Percentiles rank a stretch among this genome's conserved stretches.
phyloP scores from a whole-genome alignment of 2,329 filamentous ascomycete species.

The Neoascochyta sp. region DNA sequence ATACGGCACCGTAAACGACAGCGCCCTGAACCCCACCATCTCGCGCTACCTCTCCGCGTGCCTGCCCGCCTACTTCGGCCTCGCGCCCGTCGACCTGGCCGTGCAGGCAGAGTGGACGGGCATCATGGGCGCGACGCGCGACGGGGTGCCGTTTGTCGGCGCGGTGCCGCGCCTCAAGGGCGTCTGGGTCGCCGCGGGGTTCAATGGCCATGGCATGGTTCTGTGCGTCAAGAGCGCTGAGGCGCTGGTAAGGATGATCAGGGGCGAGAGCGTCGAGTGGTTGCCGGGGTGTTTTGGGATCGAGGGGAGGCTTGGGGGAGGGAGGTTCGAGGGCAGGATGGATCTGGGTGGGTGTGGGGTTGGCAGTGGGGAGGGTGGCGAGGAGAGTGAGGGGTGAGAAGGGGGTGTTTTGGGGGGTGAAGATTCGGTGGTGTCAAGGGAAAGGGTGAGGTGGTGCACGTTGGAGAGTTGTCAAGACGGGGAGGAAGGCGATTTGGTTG shows the following conservation, averaged over 20 bases:
- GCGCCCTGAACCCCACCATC: slow-evolving; percentile 48
- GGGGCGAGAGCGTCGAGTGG: too few relatives aligned
- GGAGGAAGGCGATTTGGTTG: too few relatives aligned
- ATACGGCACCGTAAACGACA: slow-evolving; percentile 58
- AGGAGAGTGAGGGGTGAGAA: too few relatives aligned
- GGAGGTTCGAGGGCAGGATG: too few relatives aligned
- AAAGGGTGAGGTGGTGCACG: too few relatives aligned
- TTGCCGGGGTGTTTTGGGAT: too few relatives aligned
- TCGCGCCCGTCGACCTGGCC: slow-evolving; percentile 13
- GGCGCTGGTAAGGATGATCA: slow-evolving; percentile 57
- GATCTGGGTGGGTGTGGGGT: too few relatives aligned
- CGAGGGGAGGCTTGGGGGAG: too few relatives aligned
- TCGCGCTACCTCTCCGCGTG: slow-evolving; percentile 46
- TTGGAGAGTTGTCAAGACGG: too few relatives aligned
- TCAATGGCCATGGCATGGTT: slow-evolving; percentile 66
- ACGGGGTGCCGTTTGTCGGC: slow-evolving; percentile 50
- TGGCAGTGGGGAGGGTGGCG: too few relatives aligned
- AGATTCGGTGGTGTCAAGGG: too few relatives aligned
- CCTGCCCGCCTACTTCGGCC: slow-evolving; percentile 49
- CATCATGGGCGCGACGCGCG: slow-evolving; percentile 52
- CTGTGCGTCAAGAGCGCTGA: slow-evolving; percentile 58
- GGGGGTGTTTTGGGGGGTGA: too few relatives aligned
- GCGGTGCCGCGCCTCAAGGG: slow-evolving; percentile 41
- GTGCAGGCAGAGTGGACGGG: slow-evolving; percentile 46
- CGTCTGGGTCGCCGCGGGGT: slow-evolving; percentile 57